Base-by-base conservation (phyloP, 495 filamentous ascomycete genomes). In the Penicillium canariense region DNA sequence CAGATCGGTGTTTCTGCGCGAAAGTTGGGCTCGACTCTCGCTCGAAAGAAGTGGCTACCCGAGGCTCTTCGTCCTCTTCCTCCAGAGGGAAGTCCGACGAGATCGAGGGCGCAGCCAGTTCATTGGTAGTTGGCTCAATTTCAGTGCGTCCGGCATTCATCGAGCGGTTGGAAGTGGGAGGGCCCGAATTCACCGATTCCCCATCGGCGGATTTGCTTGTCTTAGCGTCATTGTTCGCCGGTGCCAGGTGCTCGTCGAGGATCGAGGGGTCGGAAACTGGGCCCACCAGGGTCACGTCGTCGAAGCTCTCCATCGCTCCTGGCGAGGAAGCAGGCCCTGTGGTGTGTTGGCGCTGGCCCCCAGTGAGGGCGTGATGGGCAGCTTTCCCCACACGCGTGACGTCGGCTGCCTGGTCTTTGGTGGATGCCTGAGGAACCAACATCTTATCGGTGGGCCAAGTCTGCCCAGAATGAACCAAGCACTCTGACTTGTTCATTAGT, bases 1-100 rank as follows among this genome's bases (percentile, higher is more conserved):
- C 76, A 53, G 62, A 74, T 62, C 72, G 84, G 61, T 75, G 67
- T 43, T 72, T 76, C 36, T 71, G 73, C 11, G 69, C 62, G 2
- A 67, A 69, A 8, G 67, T 65, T 1, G 71, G 62, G 2, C 68
- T 67, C 0, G 73, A 70, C 34, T 73, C 72, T 15, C 72, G 70
- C 59, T 76, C 68, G 47, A 78, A 78, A 0, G 74, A 77, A 0
- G 72, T 76, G 15, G 73, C 75, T 14, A 73, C 52, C 5, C 55
- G 66, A 12, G 75, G 73, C 39, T 78, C 75, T 40, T 77, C 75
- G 48, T 77, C 72, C 40, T 68, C 72, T 15, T 63, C 70, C 20
- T 71, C 68, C 1, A 66, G 59, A 10, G 66, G 55, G 35, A 59
- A 59, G 11, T 56, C 60, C 4, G 56, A 53, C 3, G 55, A 55